Conservation (phyloP, 768 basidiomycete species). For the Boletus bicolor region DNA sequence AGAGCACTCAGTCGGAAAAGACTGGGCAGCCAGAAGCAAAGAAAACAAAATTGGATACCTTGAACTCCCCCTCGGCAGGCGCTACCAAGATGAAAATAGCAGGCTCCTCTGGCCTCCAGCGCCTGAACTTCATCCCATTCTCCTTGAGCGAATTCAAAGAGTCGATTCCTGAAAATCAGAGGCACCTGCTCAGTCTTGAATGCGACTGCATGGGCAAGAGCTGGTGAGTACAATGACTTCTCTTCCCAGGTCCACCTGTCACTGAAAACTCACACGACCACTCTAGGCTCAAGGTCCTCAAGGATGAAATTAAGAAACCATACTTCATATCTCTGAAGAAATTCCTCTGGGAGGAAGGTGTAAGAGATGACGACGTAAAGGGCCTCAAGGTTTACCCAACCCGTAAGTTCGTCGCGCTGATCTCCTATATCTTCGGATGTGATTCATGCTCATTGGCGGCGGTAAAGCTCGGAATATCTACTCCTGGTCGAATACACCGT, state of each 20-base stretch:
- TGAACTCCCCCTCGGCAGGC: constrained; percentile 21
- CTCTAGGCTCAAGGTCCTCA: constrained; percentile 67
- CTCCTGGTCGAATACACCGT: constrained; percentile 85
- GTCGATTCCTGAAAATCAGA: constrained; percentile 56
- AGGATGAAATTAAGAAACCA: constrained; percentile 70
- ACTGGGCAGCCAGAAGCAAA: constrained; percentile 38
- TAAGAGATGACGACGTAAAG: constrained; percentile 45
- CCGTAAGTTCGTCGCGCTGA: constrained; percentile 45
- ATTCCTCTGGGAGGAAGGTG: constrained; percentile 66
- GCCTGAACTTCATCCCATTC: constrained; percentile 68
- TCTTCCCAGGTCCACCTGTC: not conserved
- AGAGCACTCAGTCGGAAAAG: constrained; percentile 24
- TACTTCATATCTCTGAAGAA: constrained; percentile 74
- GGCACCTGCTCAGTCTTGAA: constrained; percentile 59
- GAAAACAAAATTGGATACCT: constrained; percentile 41
- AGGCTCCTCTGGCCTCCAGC: constrained; percentile 21
- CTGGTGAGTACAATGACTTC: constrained; percentile 41
- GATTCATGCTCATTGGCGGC: constrained; percentile 14
- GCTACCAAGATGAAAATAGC: constrained; percentile 7
- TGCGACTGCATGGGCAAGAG: constrained; percentile 71
- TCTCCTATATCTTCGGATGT: constrained; percentile 5
- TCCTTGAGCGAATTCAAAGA: constrained; percentile 52
- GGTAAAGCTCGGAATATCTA: constrained; percentile 76
- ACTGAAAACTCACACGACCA: constrained; percentile 5
- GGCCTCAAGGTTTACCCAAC: constrained; percentile 70